These are phyloP conservation scores for Annulohypoxylon moriforme DNA, from an alignment of 495 filamentous ascomycete genomes.

Conservation along the genomic window DNA sequence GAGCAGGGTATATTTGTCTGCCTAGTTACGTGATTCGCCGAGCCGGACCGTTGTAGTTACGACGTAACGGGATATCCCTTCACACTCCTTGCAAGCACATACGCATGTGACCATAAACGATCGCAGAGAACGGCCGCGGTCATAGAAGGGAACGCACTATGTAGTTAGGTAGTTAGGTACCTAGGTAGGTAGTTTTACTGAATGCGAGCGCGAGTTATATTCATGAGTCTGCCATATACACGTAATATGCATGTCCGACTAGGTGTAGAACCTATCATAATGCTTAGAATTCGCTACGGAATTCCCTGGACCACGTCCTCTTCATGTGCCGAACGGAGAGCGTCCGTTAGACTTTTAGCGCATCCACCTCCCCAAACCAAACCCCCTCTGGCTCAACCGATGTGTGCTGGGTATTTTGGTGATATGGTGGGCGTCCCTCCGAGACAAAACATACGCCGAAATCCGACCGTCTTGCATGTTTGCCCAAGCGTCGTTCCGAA, in stretches of 20 bases:
- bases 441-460: slow-evolving; percentile 15
- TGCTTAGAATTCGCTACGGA: slow-evolving; percentile 18
- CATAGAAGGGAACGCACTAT: slow-evolving; percentile 17
- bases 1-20: background rate
- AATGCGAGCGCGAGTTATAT: slow-evolving; percentile 29
- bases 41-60: background rate
- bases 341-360: background rate
- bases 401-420: slow-evolving; percentile 24
- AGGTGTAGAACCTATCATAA: slow-evolving; percentile 25
- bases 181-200: no score
- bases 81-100: slow-evolving; percentile 17
- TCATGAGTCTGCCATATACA: slow-evolving; percentile 35
- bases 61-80: background rate
- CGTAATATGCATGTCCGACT: slow-evolving; percentile 32
- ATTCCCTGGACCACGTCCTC: slow-evolving; percentile 10
- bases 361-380: slow-evolving; percentile 3
- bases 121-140: background rate
- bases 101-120: slow-evolving; percentile 11
- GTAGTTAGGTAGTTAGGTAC: no score
- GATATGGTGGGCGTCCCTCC: slow-evolving; percentile 7
- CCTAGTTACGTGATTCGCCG: slow-evolving; percentile 19
- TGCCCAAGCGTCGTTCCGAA: slow-evolving; percentile 5
- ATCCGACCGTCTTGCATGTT: background rate
- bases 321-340: slow-evolving; percentile 10
- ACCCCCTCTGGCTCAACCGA: slow-evolving; percentile 1